Evolutionary conservation across 495 filamentous ascomycete genomes (phyloP).

Genomic region (Neurospora sp.): DNA sequence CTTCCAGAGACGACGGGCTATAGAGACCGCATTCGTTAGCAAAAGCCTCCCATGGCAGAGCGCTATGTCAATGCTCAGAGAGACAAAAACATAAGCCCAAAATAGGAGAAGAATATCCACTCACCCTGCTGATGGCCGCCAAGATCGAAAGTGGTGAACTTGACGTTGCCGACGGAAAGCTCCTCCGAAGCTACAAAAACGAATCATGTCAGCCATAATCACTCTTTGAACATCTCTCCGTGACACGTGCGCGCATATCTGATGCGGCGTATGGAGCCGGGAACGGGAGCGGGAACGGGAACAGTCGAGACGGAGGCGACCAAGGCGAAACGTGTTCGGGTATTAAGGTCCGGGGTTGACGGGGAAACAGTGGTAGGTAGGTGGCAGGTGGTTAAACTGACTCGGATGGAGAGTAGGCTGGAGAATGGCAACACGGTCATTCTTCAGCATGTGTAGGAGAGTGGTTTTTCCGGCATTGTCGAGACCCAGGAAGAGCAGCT

Average conservation of each 20-base stretch:
- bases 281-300: not conserved
- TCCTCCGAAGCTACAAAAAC: slow-evolving; percentile 70
- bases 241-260: slow-evolving; percentile 4
- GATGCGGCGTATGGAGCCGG: not conserved
- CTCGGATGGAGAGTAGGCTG: slow-evolving; percentile 85
- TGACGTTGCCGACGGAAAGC: slow-evolving; percentile 89
- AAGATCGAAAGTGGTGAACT: slow-evolving; percentile 95
- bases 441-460: slow-evolving; percentile 88
- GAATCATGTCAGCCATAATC: slow-evolving; percentile 13
- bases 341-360: not conserved
- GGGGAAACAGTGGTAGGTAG: not conserved
- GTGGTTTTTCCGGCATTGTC: slow-evolving; percentile 99
- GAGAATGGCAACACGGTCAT: slow-evolving; percentile 88
- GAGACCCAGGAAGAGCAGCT: slow-evolving; percentile 86
- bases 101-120: slow-evolving; percentile 12
- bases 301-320: not conserved
- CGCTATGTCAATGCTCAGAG: not conserved
- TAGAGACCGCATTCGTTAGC: not conserved
- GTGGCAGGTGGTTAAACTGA: slow-evolving; percentile 33
- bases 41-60: not conserved
- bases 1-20: slow-evolving; percentile 93
- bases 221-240: not conserved
- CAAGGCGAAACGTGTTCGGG: not conserved
- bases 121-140: slow-evolving; percentile 94
- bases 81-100: not conserved